A percentile compares a stretch with the other conserved stretches of the same genome.
Evolutionary conservation across 1,284 basidiomycete genomes (phyloP).

Genomic region (Peniophora sp.): DNA sequence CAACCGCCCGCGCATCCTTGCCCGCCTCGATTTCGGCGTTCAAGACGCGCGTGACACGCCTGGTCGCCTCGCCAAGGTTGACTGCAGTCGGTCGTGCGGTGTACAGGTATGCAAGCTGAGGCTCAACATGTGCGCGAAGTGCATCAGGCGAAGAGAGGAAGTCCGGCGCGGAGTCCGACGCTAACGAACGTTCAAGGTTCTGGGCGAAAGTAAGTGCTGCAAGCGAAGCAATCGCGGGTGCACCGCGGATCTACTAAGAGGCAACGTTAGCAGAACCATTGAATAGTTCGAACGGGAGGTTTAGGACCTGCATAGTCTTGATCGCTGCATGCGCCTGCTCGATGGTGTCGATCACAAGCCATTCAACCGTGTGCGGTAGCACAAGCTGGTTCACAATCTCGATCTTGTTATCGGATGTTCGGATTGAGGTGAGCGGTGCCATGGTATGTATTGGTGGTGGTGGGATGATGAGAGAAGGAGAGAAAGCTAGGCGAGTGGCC

Average conservation of each 20-base stretch:
- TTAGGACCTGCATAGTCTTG: slow-evolving; percentile 78
- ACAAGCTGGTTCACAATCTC: slow-evolving; percentile 84
- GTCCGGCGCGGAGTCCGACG: slow-evolving; percentile 33
- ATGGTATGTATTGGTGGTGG: slow-evolving; percentile 4
- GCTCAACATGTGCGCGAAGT: slow-evolving; percentile 44
- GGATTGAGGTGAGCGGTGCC: slow-evolving; percentile 50
- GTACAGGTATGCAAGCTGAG: slow-evolving; percentile 65
- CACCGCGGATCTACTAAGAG: slow-evolving; percentile 73
- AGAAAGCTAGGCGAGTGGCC: background rate
- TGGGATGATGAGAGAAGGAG: background rate
- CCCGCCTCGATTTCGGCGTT: slow-evolving; percentile 28
- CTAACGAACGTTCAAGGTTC: slow-evolving; percentile 42
- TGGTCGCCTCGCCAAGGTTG: slow-evolving; percentile 80
- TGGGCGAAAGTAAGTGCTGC: slow-evolving; percentile 75
- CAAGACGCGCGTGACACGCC: slow-evolving; percentile 53
- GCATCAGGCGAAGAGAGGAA: slow-evolving; percentile 40
- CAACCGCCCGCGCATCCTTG: slow-evolving; percentile 40
- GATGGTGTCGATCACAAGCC: slow-evolving; percentile 61
- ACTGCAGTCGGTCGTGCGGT: slow-evolving; percentile 91
- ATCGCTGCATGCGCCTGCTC: slow-evolving; percentile 87
- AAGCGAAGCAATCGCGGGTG: slow-evolving; percentile 89
- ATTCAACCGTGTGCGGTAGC: slow-evolving; percentile 74
- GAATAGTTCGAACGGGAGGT: slow-evolving; percentile 1
- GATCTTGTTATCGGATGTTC: slow-evolving; percentile 54
- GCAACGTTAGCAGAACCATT: background rate